Conservation (phyloP, 164 flowering plant species). For the Vitis rotundifolia region DNA sequence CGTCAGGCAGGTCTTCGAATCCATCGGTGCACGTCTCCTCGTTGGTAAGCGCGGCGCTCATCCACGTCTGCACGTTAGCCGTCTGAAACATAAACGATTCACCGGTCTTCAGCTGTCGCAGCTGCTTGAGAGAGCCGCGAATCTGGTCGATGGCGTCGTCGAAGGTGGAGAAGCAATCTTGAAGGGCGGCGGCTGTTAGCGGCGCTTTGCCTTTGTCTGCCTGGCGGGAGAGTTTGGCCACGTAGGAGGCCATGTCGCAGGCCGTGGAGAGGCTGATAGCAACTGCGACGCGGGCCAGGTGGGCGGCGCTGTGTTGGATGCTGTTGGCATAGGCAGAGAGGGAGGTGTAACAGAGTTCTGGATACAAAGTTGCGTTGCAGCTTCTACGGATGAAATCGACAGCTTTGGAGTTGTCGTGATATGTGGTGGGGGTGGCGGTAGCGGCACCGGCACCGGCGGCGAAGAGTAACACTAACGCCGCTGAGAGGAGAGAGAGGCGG, state of each 20-base stretch:
- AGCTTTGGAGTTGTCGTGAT: constrained; percentile 16
- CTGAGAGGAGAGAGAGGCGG: constrained; percentile 7
- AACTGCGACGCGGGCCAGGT: constrained; percentile 62
- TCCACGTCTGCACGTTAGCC: constrained; percentile 95
- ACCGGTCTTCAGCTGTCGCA: constrained; percentile 31
- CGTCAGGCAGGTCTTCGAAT: constrained; percentile 49
- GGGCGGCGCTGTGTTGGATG: constrained; percentile 46
- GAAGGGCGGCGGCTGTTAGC: constrained; percentile 51
- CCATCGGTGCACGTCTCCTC: constrained; percentile 92
- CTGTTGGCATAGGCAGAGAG: constrained; percentile 56
- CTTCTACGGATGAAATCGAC: constrained; percentile 71
- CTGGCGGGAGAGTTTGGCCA: constrained; percentile 39
- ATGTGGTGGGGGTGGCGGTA: background rate
- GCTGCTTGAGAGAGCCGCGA: constrained; percentile 57
- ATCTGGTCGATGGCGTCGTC: constrained; percentile 74
- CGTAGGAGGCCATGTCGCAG: constrained; percentile 28
- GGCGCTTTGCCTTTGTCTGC: constrained; percentile 44
- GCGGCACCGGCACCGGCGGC: constrained; percentile 14
- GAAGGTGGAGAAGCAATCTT: constrained; percentile 67
- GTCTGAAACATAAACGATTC: constrained; percentile 58
- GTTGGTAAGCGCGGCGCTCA: constrained; percentile 91
- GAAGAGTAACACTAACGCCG: background rate
- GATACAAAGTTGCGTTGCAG: constrained; percentile 68
- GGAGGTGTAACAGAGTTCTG: constrained; percentile 64
- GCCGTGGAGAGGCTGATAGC: constrained; percentile 52